Evolutionary conservation across 1,284 basidiomycete species (phyloP).

Genomic region (Melampsora abietis-canadensis): DNA sequence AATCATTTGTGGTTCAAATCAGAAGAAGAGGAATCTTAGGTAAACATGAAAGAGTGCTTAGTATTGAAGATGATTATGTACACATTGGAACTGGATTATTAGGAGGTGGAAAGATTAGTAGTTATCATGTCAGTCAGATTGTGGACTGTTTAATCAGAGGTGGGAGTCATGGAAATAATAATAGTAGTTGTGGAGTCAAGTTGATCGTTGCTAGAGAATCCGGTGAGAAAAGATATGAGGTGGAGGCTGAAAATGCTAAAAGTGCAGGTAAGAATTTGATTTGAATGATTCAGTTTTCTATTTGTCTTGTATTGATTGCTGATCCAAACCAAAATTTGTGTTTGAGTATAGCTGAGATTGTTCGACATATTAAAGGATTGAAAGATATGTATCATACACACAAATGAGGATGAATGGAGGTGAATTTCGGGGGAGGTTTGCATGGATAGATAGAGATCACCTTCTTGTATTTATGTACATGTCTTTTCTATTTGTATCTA

Average conservation of each 20-base stretch:
- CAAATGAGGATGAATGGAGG: too few species aligned
- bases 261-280: conserved; percentile 65
- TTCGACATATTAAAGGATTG: conserved; percentile 34
- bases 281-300: conserved; percentile 36
- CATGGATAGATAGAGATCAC: too few species aligned
- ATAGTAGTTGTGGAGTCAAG: conserved; percentile 75
- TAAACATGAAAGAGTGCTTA: not conserved
- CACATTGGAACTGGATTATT: conserved; percentile 55
- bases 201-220: conserved; percentile 68
- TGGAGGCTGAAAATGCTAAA: conserved; percentile 84
- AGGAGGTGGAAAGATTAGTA: conserved; percentile 89
- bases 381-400: conserved; percentile 36
- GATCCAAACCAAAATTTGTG: not conserved
- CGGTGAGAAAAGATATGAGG: conserved; percentile 83
- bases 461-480: too few species aligned
- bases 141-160: conserved; percentile 70
- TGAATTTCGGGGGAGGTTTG: too few species aligned
- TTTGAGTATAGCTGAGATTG: conserved; percentile 20
- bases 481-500: too few species aligned
- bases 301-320: not conserved
- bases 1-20: conserved; percentile 58
- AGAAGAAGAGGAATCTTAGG: conserved; percentile 34
- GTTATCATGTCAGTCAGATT: conserved; percentile 86
- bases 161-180: conserved; percentile 59
- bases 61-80: conserved; percentile 18